These are phyloP conservation scores for Stephania cephalantha DNA, from an alignment of 164 flowering plant genomes.

Conservation along the genomic window DNA sequence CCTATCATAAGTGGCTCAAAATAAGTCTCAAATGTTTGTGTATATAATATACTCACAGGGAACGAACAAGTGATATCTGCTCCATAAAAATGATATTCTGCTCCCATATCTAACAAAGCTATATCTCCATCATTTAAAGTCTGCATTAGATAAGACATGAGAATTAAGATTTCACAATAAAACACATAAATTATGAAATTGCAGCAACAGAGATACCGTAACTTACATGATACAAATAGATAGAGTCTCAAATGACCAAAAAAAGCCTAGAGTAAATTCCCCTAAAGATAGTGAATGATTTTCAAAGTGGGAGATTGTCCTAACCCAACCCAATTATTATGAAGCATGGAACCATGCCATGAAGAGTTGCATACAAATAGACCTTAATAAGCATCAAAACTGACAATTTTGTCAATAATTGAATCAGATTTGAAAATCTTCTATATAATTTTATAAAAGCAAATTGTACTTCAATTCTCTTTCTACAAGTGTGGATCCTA, in stretches of 20 bases:
- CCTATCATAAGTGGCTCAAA: too few relatives aligned
- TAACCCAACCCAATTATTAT: too few relatives aligned
- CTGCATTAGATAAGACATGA: constrained; percentile 31
- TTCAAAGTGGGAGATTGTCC: too few relatives aligned
- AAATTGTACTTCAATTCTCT: not conserved
- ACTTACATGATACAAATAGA: not conserved
- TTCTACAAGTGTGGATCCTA: not conserved
- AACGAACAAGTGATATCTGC: constrained; percentile 93
- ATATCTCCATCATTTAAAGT: constrained; percentile 77
- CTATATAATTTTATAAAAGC: too few relatives aligned
- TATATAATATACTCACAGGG: constrained; percentile 53
- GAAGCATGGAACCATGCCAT: not conserved
- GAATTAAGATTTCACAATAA: not conserved
- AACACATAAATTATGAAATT: not conserved
- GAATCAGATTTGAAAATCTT: not conserved
- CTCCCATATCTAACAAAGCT: constrained; percentile 96
- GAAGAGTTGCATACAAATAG: not conserved
- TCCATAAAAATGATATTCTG: constrained; percentile 89
- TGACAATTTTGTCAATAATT: too few relatives aligned
- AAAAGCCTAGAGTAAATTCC: not conserved
- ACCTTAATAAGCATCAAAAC: too few relatives aligned
- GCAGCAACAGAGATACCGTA: not conserved
- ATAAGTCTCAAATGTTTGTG: not conserved
- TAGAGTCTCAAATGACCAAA: not conserved
- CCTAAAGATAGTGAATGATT: not conserved